Base-by-base conservation (phyloP, 768 basidiomycete species). In the Gyrodon lividus region DNA sequence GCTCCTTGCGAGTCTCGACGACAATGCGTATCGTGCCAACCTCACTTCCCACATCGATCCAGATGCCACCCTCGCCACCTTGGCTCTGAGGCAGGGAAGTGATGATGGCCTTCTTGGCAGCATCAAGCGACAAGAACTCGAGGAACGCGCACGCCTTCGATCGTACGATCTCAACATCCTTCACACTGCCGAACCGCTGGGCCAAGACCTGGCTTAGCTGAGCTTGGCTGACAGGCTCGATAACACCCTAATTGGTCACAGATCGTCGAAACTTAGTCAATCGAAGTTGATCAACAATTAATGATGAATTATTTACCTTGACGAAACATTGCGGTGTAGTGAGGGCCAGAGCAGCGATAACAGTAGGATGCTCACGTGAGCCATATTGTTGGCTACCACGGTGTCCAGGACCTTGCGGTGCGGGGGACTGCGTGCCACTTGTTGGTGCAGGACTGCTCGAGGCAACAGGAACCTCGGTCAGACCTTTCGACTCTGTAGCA, bases 141-240 rank as follows among this genome's bases (percentile, higher is more conserved):
- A 97, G 76, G 81, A 98, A 98, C 0, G 94, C 95, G 64, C 95
- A 98, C 0, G 90, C 92, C 69, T 91, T 96, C 64, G 63, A 67
- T 56, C 88, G 89, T 37, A 96, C 86, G 57, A 97, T 85, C 70
- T 98, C 95, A 37, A 94, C 70, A 20, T 93, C 92, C 68, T 89
- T 91, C 64, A 97, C 77, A 0, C 83, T 76, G 0, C 92, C 92
- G 67, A 95, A 95, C 30, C 85, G 82, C 28, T 69, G 62, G 0
- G 75, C 70, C 31, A 94, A 77, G 3, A 72, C 65, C 35, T 66
- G 70, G 19, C 65, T 71, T 33, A 95, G 77, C 1, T 77, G 72
- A 13, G 68, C 46, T 41, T 79, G 74, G 22, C 81, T 70, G 35
- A 93, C 73, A 28, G 77, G 70, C 50, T 93, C 90, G 14, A 80